phyloP scores from a whole-genome alignment of 352 stramenopile species.

The Phytophthora kernoviae region DNA sequence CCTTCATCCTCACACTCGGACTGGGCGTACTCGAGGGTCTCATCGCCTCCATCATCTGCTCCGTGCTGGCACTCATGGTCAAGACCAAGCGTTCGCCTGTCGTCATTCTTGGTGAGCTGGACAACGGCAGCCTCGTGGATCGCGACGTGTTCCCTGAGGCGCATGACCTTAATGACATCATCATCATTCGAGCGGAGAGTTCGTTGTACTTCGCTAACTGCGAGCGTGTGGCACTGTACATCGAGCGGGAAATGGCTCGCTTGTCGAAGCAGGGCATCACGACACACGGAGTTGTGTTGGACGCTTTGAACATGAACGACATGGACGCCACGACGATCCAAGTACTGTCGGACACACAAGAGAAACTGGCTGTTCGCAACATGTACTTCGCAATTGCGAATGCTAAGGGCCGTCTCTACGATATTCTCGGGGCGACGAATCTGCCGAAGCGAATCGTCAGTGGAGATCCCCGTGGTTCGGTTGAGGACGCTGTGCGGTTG shows the following conservation, averaged over 20 bases:
- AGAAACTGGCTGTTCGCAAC: slow-evolving; percentile 52
- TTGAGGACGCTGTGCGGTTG: slow-evolving; percentile 35
- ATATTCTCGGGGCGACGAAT: slow-evolving; percentile 48
- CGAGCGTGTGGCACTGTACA: slow-evolving; percentile 41
- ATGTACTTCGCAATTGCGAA: slow-evolving; percentile 49
- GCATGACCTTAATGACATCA: slow-evolving; percentile 27
- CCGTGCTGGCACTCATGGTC: slow-evolving; percentile 58
- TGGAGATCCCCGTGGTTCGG: slow-evolving; percentile 18
- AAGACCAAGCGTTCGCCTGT: slow-evolving; percentile 53
- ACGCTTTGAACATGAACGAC: slow-evolving; percentile 55
- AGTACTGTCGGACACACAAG: slow-evolving; percentile 57
- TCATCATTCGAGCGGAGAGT: slow-evolving; percentile 54
- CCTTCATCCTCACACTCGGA: slow-evolving; percentile 56
- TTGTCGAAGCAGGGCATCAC: slow-evolving; percentile 25
- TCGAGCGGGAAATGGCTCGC: slow-evolving; percentile 47
- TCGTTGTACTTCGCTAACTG: slow-evolving; percentile 71
- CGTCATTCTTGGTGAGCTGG: slow-evolving; percentile 42
- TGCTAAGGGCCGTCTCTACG: slow-evolving; percentile 40
- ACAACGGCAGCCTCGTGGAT: slow-evolving; percentile 46
- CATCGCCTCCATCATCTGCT: slow-evolving; percentile 58
- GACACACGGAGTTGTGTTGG: slow-evolving; percentile 46
- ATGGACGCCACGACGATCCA: slow-evolving; percentile 69
- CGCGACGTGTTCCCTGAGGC: slow-evolving; percentile 32
- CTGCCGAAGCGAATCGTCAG: too few relatives aligned
- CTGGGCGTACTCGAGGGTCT: slow-evolving; percentile 56